Evolutionary conservation across 331 rosid genomes (phyloP), one percentile per base, ranked within the genome.

Genomic region (Phaseolus coccineus): DNA sequence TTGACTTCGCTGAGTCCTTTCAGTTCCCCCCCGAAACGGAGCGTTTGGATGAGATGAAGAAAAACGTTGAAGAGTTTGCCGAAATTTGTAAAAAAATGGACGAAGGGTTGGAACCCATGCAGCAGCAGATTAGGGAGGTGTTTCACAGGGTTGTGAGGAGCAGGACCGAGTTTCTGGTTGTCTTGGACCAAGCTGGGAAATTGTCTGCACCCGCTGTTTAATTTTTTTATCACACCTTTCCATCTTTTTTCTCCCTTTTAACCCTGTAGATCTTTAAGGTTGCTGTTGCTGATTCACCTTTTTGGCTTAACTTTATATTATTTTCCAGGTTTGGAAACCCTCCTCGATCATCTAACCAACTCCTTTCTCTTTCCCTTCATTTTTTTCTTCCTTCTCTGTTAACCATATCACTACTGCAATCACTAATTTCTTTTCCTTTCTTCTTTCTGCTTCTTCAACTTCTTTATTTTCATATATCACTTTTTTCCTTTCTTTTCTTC

Each of bases 111-210:
- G 87, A 89, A 71, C 99, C 98, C 4, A 66, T 96, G 79, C 98
- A 96, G 87, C 90, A 79, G 63, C 99, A 96, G 62, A 91, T 96
- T 66, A 88, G 98, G 57, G 98, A 91, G 82, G 91, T 93, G 0
- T 96, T 93, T 57, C 99, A 93, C 51, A 90, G 93, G 88, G 69
- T 88, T 19, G 92, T 93, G 37, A 88, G 94, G 87, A 96, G 93
- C 87, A 90, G 97, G 81, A 30, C 94, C 4, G 98, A 96, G 89
- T 87, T 96, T 77, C 89, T 91, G 9, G 84, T 83, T 53, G 86
- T 88, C 4, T 68, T 96, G 85, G 99, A 96, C 47, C 93, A 81
- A 48, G 88, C 86, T 68, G 93, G 92, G 33, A 96, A 86, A 75
- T 52, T 81, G 48, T 44, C 92, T 24, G 37, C 91, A 12, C 84